A percentile compares a stretch with the other conserved stretches of the same genome.
Conservation (phyloP, 306 rosid species). For the Oxytropis ochrocephala region DNA sequence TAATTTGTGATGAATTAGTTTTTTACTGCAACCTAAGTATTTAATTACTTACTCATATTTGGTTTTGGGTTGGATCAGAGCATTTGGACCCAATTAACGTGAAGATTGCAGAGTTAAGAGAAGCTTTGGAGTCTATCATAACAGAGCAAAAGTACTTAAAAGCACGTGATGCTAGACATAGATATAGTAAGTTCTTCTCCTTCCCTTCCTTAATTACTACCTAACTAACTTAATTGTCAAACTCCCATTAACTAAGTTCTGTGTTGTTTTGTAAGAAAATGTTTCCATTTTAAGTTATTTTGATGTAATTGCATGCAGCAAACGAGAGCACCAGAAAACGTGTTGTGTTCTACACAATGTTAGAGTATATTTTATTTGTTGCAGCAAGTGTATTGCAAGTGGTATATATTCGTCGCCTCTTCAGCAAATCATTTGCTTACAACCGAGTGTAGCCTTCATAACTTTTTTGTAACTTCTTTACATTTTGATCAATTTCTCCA, state of each 20-base stretch:
- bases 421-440: slow-evolving; percentile 35
- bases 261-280: neutral
- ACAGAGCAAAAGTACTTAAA: slow-evolving; percentile 82
- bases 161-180: slow-evolving; percentile 87
- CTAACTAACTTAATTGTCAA: neutral
- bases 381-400: slow-evolving; percentile 36
- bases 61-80: slow-evolving; percentile 34
- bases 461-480: neutral
- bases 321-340: slow-evolving; percentile 43
- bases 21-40: neutral
- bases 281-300: neutral
- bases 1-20: too few relatives aligned
- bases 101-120: slow-evolving; percentile 86
- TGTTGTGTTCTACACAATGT: slow-evolving; percentile 27
- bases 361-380: slow-evolving; percentile 33
- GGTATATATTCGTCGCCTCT: slow-evolving; percentile 42
- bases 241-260: neutral
- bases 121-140: slow-evolving; percentile 71
- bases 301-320: slow-evolving; percentile 24
- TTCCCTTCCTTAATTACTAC: too few relatives aligned
- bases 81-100: slow-evolving; percentile 88
- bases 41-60: neutral
- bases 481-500: neutral
- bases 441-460: slow-evolving; percentile 17
- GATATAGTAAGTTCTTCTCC: slow-evolving; percentile 58